phyloP scores from a whole-genome alignment of 345 rosid genomes.

The Populus davidiana region DNA sequence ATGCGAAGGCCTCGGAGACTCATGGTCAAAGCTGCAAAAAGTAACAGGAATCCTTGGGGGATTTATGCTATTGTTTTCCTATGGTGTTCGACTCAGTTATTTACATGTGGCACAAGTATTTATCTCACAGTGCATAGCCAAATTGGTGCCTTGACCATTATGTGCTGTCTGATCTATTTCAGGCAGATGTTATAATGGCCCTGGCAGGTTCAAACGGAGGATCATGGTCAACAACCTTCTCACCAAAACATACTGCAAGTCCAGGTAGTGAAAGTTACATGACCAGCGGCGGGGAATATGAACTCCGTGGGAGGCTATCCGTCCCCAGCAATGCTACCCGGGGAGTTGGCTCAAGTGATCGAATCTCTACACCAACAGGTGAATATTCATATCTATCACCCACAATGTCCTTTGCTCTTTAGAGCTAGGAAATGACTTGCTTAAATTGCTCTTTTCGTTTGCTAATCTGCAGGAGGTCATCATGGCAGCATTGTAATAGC shows the following conservation, averaged over 20 bases:
- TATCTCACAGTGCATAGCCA: not conserved
- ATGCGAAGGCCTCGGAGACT: not conserved
- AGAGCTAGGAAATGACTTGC: not conserved
- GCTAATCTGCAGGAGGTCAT: conserved; percentile 37
- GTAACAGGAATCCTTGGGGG: not conserved
- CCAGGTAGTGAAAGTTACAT: conserved; percentile 29
- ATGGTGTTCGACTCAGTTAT: not conserved
- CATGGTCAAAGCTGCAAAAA: not conserved
- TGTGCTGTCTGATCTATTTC: conserved; percentile 32
- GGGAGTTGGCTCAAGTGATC: conserved; percentile 37
- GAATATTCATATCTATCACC: not conserved
- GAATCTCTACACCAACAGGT: conserved; percentile 51
- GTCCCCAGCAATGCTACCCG: conserved; percentile 24
- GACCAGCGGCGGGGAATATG: conserved; percentile 24
- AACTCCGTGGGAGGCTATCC: conserved; percentile 40
- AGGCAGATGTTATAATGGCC: conserved; percentile 97
- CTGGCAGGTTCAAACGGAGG: conserved; percentile 94
- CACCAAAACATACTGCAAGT: conserved; percentile 47
- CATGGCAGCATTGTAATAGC: conserved; percentile 33
- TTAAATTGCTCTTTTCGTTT: not conserved
- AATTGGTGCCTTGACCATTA: conserved; percentile 7
- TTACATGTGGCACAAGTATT: not conserved
- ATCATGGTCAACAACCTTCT: conserved; percentile 87
- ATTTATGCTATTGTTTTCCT: not conserved
- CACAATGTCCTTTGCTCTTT: not conserved